These are phyloP conservation scores for Irpex sp. DNA, from an alignment of 1,284 basidiomycete species.

Conservation along the genomic window DNA sequence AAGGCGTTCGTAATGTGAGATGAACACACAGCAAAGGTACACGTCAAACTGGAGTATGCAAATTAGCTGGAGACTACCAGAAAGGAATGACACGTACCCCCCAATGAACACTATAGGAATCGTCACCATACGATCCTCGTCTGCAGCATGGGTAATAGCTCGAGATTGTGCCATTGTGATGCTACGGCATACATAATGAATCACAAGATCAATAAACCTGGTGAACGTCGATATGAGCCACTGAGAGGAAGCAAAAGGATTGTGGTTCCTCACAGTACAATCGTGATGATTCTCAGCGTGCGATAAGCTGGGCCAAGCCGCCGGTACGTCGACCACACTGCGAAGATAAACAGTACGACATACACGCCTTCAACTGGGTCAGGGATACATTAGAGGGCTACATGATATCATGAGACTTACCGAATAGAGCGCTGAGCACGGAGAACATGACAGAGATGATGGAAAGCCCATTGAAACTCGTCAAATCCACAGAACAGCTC, in stretches of 20 bases:
- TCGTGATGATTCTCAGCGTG: conserved; percentile 15
- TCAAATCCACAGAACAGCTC: not conserved
- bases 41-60: conserved; percentile 14
- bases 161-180: conserved; percentile 9
- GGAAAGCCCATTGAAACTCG: not conserved
- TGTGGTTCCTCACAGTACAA: conserved; percentile 10
- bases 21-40: conserved; percentile 16
- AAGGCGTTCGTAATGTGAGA: not conserved
- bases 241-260: not conserved
- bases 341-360: conserved; percentile 16
- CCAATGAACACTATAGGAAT: conserved; percentile 10
- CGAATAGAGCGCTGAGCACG: conserved; percentile 1
- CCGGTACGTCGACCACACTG: conserved; percentile 17
- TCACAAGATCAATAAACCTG: conserved; percentile 8
- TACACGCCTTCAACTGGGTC: conserved; percentile 16
- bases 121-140: conserved; percentile 4
- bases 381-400: not conserved
- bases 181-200: conserved; percentile 9
- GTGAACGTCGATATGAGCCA: not conserved
- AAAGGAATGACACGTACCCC: conserved; percentile 1
- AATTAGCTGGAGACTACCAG: not conserved
- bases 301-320: not conserved
- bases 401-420: not conserved
- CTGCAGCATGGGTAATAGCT: not conserved
- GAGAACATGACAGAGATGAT: not conserved